These are phyloP conservation scores for Tylopilus subfusipes DNA, from an alignment of 768 basidiomycete genomes.

Conservation along the genomic window DNA sequence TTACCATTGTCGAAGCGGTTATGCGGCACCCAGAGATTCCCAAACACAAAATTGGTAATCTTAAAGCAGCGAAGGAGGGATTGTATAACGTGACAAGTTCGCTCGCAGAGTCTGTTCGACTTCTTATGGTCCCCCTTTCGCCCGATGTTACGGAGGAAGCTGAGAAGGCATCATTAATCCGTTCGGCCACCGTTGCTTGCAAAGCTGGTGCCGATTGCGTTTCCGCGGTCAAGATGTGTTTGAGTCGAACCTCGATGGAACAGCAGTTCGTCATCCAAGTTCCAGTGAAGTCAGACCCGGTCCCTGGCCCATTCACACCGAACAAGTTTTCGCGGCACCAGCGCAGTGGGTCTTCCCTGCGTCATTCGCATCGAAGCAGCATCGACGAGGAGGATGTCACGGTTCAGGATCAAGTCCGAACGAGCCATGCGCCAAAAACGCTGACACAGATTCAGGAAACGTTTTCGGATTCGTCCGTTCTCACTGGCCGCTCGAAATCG, in stretches of 20 bases:
- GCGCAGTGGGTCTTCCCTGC: conserved; percentile 37
- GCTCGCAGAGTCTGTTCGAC: conserved; percentile 85
- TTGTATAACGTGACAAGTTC: conserved; percentile 81
- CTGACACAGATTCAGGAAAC: conserved; percentile 33
- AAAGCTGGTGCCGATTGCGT: conserved; percentile 89
- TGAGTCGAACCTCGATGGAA: conserved; percentile 61
- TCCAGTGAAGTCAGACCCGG: conserved; percentile 47
- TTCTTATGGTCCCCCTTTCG: conserved; percentile 55
- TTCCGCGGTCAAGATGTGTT: conserved; percentile 76
- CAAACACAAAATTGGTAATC: conserved; percentile 54
- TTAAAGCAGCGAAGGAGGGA: conserved; percentile 71
- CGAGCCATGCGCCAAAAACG: conserved; percentile 18
- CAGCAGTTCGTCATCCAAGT: conserved; percentile 64
- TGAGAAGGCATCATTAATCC: conserved; percentile 72
- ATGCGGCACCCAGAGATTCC: conserved; percentile 72
- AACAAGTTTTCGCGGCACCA: conserved; percentile 45
- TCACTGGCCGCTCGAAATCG: conserved; percentile 41
- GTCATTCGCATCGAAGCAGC: conserved; percentile 34
- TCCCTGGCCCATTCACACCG: conserved; percentile 42
- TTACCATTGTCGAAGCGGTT: conserved; percentile 89
- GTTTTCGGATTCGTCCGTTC: conserved; percentile 51
- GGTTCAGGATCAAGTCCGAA: conserved; percentile 45
- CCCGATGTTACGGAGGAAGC: conserved; percentile 66
- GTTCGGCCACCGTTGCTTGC: conserved; percentile 83
- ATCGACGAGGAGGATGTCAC: conserved; percentile 62